Conservation (phyloP, 495 filamentous ascomycete genomes). For the Neurospora africana region DNA sequence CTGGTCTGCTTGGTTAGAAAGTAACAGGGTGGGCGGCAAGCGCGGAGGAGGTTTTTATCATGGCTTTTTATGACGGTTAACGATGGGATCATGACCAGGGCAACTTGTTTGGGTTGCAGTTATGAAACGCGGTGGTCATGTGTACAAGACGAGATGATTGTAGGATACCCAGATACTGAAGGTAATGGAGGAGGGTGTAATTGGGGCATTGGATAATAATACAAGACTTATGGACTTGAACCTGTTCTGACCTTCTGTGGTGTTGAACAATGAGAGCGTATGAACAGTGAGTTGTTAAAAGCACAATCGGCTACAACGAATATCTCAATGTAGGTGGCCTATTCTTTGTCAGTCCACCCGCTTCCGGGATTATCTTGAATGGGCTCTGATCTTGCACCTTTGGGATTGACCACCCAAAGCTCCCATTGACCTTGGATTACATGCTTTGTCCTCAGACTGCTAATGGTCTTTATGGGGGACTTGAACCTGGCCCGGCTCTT, state of each 20-base stretch:
- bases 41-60: neutral
- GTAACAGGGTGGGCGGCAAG: neutral
- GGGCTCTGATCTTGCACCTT: neutral
- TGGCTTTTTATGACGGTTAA: neutral
- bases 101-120: neutral
- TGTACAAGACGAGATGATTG: neutral
- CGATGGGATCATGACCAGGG: neutral
- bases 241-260: neutral
- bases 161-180: neutral
- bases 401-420: neutral
- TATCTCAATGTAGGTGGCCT: neutral
- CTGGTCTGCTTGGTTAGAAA: neutral
- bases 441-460: neutral
- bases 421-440: neutral
- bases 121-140: neutral
- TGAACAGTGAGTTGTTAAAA: neutral
- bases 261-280: neutral
- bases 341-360: neutral
- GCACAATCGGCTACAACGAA: neutral
- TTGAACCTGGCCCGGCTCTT: neutral
- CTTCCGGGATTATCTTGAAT: neutral
- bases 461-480: neutral
- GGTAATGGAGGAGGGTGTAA: neutral
- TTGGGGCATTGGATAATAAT: neutral
- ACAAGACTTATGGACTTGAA: neutral